A percentile compares a stretch with the other conserved stretches of the same genome.
phyloP scores from a whole-genome alignment of 352 stramenopile species.

The Pythium oligandrum region DNA sequence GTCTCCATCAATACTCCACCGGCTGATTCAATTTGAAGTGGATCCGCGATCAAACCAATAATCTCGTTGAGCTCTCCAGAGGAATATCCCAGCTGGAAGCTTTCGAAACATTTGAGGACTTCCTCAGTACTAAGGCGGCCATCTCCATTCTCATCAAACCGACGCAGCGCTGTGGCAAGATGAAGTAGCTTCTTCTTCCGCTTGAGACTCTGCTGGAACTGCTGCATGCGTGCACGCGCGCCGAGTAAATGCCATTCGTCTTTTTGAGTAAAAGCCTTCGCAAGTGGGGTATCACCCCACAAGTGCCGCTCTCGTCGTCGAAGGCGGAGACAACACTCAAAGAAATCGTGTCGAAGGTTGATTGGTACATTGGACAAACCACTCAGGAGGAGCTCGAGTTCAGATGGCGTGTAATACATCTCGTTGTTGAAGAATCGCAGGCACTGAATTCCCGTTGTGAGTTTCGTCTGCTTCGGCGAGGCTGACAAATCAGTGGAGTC shows the following conservation, averaged over 20 bases:
- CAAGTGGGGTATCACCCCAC: slow-evolving; percentile 93
- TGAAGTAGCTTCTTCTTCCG: slow-evolving; percentile 43
- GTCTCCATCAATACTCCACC: slow-evolving; percentile 58
- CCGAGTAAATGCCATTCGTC: slow-evolving; percentile 95
- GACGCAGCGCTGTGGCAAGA: slow-evolving; percentile 48
- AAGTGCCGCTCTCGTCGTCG: slow-evolving; percentile 93
- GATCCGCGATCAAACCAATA: slow-evolving; percentile 68
- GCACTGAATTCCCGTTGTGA: slow-evolving; percentile 74
- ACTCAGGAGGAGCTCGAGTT: slow-evolving; percentile 90
- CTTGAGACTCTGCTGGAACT: slow-evolving; percentile 78
- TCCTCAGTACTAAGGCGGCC: slow-evolving; percentile 59
- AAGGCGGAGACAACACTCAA: slow-evolving; percentile 82
- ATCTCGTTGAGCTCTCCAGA: slow-evolving; percentile 82
- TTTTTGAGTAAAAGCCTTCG: slow-evolving; percentile 96
- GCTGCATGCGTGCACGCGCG: slow-evolving; percentile 74
- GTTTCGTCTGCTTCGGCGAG: slow-evolving; percentile 16
- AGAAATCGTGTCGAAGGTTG: slow-evolving; percentile 79
- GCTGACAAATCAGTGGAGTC: slow-evolving; percentile 6
- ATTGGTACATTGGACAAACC: slow-evolving; percentile 60
- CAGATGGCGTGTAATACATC: slow-evolving; percentile 95
- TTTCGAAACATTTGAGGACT: slow-evolving; percentile 81
- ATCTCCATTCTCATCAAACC: slow-evolving; percentile 74
- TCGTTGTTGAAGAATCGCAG: slow-evolving; percentile 98
- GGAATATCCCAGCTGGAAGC: slow-evolving; percentile 79
- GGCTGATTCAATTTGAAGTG: slow-evolving; percentile 31